phyloP scores from a whole-genome alignment of 1,139 yeast species.

The Scheffersomyces lignicola region DNA sequence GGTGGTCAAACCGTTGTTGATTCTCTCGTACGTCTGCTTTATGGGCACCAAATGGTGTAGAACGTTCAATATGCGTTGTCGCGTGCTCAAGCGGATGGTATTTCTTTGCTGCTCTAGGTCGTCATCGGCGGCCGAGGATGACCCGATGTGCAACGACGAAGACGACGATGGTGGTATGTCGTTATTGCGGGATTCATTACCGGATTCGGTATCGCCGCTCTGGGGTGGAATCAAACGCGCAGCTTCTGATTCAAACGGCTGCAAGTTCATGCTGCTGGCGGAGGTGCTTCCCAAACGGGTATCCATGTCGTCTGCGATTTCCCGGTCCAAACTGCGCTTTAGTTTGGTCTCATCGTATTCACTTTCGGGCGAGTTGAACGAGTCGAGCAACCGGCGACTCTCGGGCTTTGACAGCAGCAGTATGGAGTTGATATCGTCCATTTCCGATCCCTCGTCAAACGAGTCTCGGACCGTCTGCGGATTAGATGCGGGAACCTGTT shows the following conservation, averaged over 20 bases:
- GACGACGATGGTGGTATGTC: background rate
- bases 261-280: background rate
- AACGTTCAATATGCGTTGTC: conserved; percentile 33
- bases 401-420: conserved; percentile 1
- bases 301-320: background rate
- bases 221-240: background rate
- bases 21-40: conserved; percentile 45
- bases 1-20: conserved; percentile 43
- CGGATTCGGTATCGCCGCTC: too few species aligned
- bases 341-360: conserved; percentile 1
- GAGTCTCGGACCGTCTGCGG: background rate
- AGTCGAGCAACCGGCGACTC: conserved; percentile 3
- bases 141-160: background rate
- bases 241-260: background rate
- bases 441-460: background rate
- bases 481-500: too few species aligned
- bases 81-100: conserved; percentile 21
- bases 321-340: background rate
- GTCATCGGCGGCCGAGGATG: conserved; percentile 2
- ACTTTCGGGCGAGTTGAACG: background rate
- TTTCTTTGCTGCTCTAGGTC: conserved; percentile 13
- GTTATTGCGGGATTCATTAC: too few species aligned
- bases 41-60: conserved; percentile 38
- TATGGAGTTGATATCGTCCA: conserved; percentile 1
- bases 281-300: background rate